Evolutionary conservation across 208 protist genomes (phyloP).

Genomic region (Leishmania major): DNA sequence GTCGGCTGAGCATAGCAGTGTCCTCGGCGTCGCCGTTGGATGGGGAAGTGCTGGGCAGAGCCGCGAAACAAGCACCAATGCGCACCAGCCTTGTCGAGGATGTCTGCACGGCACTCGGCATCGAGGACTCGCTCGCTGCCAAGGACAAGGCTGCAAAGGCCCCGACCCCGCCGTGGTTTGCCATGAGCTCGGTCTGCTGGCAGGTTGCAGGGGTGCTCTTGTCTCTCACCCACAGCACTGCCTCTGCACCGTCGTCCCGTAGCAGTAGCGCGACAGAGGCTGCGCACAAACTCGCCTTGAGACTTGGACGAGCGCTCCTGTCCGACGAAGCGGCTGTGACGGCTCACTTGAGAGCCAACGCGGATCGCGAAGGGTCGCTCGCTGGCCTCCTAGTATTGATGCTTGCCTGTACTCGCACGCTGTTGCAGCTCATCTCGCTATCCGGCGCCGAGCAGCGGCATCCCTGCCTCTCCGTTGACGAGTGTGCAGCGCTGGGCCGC

Average conservation of each 20-base stretch:
- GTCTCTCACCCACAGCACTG: not conserved
- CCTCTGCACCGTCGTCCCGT: not conserved
- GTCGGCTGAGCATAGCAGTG: constrained; percentile 9
- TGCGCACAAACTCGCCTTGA: constrained; percentile 7
- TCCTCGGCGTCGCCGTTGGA: not conserved
- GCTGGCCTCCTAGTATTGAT: constrained; percentile 44
- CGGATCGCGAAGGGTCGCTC: constrained; percentile 21
- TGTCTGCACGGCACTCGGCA: not conserved
- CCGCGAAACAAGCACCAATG: not conserved
- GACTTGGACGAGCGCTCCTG: constrained; percentile 6
- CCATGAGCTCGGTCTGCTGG: constrained; percentile 47
- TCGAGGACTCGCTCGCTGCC: not conserved
- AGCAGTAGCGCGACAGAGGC: not conserved
- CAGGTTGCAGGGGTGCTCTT: constrained; percentile 43
- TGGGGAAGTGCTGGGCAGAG: not conserved
- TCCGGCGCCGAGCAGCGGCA: not conserved
- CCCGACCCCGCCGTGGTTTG: constrained; percentile 34
- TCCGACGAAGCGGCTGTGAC: constrained; percentile 5
- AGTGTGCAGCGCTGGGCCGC: constrained; percentile 10
- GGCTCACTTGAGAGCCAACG: constrained; percentile 9
- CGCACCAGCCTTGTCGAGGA: not conserved
- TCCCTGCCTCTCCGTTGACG: constrained; percentile 3
- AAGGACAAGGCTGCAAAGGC: not conserved
- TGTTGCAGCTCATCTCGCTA: not conserved
- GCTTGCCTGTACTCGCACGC: constrained; percentile 24